These are phyloP conservation scores for Phytophthora agathidicida DNA, from an alignment of 352 stramenopile genomes.

Conservation along the genomic window DNA sequence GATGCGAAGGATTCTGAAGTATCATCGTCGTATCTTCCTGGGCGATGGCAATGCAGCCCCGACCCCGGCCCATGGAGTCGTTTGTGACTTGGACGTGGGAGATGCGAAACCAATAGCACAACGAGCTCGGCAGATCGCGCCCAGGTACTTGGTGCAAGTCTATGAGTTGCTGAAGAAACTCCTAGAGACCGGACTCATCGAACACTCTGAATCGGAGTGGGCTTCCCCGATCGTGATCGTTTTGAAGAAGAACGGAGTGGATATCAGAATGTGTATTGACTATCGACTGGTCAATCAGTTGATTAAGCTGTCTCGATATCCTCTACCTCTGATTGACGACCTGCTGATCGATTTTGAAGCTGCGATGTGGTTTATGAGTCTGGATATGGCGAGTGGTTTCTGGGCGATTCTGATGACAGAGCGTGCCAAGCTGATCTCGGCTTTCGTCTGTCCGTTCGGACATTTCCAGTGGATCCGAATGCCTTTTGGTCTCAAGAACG, in stretches of 20 bases:
- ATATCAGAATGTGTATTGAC: conserved; percentile 3
- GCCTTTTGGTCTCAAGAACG: too few relatives aligned
- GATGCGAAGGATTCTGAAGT: neutral
- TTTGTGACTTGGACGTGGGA: neutral
- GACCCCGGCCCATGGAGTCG: neutral
- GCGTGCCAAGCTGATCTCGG: too few relatives aligned
- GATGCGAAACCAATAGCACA: neutral
- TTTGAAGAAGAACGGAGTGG: neutral
- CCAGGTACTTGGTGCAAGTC: neutral
- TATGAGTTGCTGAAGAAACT: conserved; percentile 1
- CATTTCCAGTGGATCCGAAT: too few relatives aligned
- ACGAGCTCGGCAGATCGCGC: neutral
- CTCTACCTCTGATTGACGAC: neutral
- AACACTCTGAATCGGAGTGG: neutral
- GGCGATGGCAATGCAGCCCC: neutral
- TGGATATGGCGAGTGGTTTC: too few relatives aligned
- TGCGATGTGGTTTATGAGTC: conserved; percentile 3
- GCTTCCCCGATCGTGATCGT: neutral
- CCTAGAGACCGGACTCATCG: neutral
- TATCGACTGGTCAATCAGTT: neutral
- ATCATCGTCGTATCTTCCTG: neutral
- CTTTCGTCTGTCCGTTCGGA: too few relatives aligned
- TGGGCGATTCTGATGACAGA: too few relatives aligned
- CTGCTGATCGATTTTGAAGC: neutral
- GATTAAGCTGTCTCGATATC: neutral